Evolutionary conservation across 208 protist species (phyloP), one percentile per base, ranked within the genome.

Genomic region (Crithidia fasciculata): DNA sequence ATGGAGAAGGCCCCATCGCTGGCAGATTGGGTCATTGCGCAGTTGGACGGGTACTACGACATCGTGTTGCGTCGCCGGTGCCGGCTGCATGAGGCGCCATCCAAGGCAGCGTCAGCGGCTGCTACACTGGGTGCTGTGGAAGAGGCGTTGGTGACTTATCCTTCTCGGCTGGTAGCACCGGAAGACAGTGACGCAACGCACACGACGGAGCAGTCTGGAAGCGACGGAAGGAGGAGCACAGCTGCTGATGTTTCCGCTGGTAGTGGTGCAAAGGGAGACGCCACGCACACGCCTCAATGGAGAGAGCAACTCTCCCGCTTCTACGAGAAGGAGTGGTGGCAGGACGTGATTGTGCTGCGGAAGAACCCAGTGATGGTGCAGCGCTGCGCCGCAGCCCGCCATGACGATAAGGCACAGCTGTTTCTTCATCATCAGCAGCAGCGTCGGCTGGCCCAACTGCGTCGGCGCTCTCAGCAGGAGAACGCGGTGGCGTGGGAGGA

Each of bases 1-100:
- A 28, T 12, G 47, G 9, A 13, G 40, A 44, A 7, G 39, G 10
- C 15, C 13, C 50, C 49, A 18, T 72, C 62, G 53, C 72, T 55
- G 68, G 80, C 66, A 10, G 89, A 94, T 55, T 80, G 58, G 66
- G 83, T 91, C 10, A 75, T 85, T 2, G 50, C 77, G 47, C 77
- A 85, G 63, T 69, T 88, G 28, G 85, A 89, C 54, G 89, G 86
- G 13, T 77, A 85, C 18, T 95, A 92, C 71, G 82, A 87, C 47
- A 64, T 90, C 5, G 68, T 95, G 8, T 62, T 92, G 40, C 80
- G 76, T 4, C 78, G 84, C 2, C 75, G 80, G 28, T 83, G 85
- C 58, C 62, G 67, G n/a, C 45, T 72, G 45, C 55, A 72, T 18
- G 8, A 6, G 0, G 0, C 56, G 9, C 41, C 54, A 2, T 37